These are phyloP conservation scores for Stygiomarasmius scandens DNA, from an alignment of 1,284 basidiomycete genomes.

Conservation along the genomic window DNA sequence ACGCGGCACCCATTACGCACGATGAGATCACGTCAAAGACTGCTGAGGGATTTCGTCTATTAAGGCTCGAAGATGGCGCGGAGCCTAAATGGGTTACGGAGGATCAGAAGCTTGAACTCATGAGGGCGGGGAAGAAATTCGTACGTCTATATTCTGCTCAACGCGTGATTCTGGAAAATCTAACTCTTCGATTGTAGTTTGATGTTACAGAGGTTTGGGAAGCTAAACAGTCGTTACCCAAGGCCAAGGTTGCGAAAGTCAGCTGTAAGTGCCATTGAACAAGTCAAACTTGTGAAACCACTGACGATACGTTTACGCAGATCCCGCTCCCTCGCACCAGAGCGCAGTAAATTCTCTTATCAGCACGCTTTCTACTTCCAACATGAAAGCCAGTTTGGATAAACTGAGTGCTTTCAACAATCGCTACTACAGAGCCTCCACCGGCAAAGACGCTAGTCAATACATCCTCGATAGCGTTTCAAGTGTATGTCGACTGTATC, in stretches of 20 bases:
- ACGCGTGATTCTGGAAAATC: too few relatives aligned
- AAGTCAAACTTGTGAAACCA: not conserved
- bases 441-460: slow-evolving; percentile 41
- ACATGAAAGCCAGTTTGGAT: slow-evolving; percentile 43
- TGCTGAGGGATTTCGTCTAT: slow-evolving; percentile 46
- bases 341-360: slow-evolving; percentile 39
- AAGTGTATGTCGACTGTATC: not conserved
- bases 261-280: slow-evolving; percentile 28
- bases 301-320: slow-evolving; percentile 23
- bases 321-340: slow-evolving; percentile 41
- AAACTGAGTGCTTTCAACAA: slow-evolving; percentile 47
- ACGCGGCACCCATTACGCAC: slow-evolving; percentile 33
- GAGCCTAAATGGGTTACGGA: slow-evolving; percentile 54
- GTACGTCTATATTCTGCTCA: slow-evolving; percentile 22
- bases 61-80: slow-evolving; percentile 46
- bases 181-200: slow-evolving; percentile 30
- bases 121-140: slow-evolving; percentile 35
- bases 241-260: slow-evolving; percentile 22
- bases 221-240: slow-evolving; percentile 35
- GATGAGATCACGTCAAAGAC: slow-evolving; percentile 38
- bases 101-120: slow-evolving; percentile 37
- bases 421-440: slow-evolving; percentile 45
- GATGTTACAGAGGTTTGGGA: slow-evolving; percentile 59
- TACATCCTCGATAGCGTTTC: slow-evolving; percentile 29
- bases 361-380: slow-evolving; percentile 41